phyloP scores from a whole-genome alignment of 2,329 filamentous ascomycete species.

The Coniochaeta sp. region DNA sequence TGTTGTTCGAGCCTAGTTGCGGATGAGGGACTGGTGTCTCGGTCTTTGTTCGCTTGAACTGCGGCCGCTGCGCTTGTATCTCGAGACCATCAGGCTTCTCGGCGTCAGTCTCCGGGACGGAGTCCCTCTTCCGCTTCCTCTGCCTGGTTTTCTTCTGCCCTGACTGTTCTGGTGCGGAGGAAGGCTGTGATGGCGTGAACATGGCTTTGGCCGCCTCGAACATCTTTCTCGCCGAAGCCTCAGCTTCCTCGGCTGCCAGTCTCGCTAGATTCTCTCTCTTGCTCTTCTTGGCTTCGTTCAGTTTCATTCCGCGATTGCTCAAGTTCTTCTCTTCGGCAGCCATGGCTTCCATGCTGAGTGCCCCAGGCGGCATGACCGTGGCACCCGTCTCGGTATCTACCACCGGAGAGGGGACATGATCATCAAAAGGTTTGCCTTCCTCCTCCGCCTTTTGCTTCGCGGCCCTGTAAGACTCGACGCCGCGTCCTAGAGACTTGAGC shows the following conservation, averaged over 20 bases:
- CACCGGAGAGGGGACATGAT: constrained; percentile 29
- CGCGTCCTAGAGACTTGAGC: constrained; percentile 62
- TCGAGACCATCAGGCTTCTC: constrained; percentile 17
- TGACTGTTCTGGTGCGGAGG: constrained; percentile 7
- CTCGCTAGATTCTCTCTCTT: constrained; percentile 60
- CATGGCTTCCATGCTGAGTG: constrained; percentile 48
- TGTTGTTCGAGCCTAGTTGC: constrained; percentile 12
- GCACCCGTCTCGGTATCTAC: constrained; percentile 43
- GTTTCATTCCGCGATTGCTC: constrained; percentile 67
- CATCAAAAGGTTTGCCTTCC: constrained; percentile 54
- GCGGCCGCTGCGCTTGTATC: constrained; percentile 12
- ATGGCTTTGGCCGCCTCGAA: constrained; percentile 19
- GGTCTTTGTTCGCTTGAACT: constrained; percentile 27
- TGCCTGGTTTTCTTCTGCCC: constrained; percentile 14
- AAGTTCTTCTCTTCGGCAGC: constrained; percentile 56
- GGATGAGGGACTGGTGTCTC: constrained; percentile 30
- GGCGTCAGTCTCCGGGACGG: constrained; percentile 17
- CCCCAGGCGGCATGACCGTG: constrained; percentile 49
- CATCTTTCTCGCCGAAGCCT: constrained; percentile 26
- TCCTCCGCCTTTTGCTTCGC: constrained; percentile 60
- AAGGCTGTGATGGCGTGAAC: constrained; percentile 12
- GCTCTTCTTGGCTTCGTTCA: constrained; percentile 70
- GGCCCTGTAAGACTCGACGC: constrained; percentile 52
- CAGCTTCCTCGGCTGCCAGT: constrained; percentile 53
- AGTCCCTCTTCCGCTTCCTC: constrained; percentile 27